Evolutionary conservation across 176 grass and related monocot genomes (phyloP), one percentile per base, ranked within the genome.

Genomic region (Alopecurus myosuroides): DNA sequence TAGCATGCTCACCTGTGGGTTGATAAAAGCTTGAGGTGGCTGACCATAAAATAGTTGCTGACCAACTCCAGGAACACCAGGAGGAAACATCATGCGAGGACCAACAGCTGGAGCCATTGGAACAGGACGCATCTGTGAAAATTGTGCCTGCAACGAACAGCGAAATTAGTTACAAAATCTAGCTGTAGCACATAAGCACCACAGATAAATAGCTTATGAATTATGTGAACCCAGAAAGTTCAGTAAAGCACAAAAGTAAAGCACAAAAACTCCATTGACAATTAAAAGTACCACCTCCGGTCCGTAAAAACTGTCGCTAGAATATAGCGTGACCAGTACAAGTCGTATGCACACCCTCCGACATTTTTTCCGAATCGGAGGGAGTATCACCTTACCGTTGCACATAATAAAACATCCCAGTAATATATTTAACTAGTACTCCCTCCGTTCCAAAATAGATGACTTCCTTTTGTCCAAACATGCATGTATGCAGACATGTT

Each of bases 11-110:
- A 94, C 97, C 89, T 94, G 97, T 29, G 89, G 89, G 78, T 92
- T 89, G 39, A 99, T 92, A 86, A 99, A 94, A 13, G 91, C 68
- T 70, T 91, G 79, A 51, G 91, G 90, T 78, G 93, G 97, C 67
- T 95, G 97, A 34, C 91, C 97, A 91, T 94, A 99, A 60, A 99
- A 99, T 33, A 99, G 60, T 75, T 88, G 93, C 29, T 99, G 97
- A 42, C 93, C 93, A 85, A 95, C 89, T 70, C 92, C 92, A 71
- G 88, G 93, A 70, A 85, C 90, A 81, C 82, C 90, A 87, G 93
- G 91, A 55, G 91, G 91, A 74, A 90, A 99, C 86, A 99, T 81
- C 89, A 99, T 85, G 45, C 87, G 93, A 81, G 93, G 94, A 70
- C 90, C 89, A 69, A 94, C 83, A n/a, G 91, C 67, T 62, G 84